phyloP scores from a whole-genome alignment of 2,329 filamentous ascomycete species.

The Ophiocordyceps camponoti-floridani region DNA sequence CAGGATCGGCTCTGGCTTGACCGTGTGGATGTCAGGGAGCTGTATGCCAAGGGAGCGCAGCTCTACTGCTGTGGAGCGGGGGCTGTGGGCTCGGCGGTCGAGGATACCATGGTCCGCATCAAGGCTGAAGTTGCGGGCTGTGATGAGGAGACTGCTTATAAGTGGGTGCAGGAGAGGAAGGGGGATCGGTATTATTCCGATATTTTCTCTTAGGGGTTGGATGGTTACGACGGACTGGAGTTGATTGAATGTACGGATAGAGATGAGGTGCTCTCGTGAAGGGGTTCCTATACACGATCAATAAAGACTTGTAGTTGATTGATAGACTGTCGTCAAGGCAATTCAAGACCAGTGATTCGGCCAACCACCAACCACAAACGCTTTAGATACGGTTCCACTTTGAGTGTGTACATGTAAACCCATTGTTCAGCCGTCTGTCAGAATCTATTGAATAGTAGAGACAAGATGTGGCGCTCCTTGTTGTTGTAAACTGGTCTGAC shows the following conservation, averaged over 20 bases:
- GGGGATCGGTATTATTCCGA: background rate
- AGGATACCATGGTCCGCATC: constrained; percentile 10
- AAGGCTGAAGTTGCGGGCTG: background rate
- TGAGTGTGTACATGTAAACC: too few species aligned
- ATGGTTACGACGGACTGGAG: background rate
- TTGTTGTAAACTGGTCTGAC: too few species aligned
- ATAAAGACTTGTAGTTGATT: too few species aligned
- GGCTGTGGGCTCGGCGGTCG: constrained; percentile 28
- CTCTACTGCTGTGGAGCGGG: constrained; percentile 48
- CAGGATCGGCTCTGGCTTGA: constrained; percentile 23
- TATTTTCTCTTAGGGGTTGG: background rate
- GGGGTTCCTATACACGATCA: too few species aligned
- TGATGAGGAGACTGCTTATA: background rate
- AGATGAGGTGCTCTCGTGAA: background rate
- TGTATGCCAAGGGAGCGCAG: constrained; percentile 28
- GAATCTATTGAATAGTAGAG: too few species aligned
- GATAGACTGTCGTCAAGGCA: too few species aligned
- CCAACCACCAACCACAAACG: too few species aligned
- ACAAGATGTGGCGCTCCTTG: too few species aligned
- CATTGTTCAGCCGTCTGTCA: too few species aligned
- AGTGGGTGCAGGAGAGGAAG: background rate
- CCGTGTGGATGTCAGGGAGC: constrained; percentile 14
- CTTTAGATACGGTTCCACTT: too few species aligned
- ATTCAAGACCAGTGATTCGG: too few species aligned
- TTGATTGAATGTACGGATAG: background rate